phyloP scores from a whole-genome alignment of 2,329 filamentous ascomycete genomes.

The Trichoderma simmonsii region DNA sequence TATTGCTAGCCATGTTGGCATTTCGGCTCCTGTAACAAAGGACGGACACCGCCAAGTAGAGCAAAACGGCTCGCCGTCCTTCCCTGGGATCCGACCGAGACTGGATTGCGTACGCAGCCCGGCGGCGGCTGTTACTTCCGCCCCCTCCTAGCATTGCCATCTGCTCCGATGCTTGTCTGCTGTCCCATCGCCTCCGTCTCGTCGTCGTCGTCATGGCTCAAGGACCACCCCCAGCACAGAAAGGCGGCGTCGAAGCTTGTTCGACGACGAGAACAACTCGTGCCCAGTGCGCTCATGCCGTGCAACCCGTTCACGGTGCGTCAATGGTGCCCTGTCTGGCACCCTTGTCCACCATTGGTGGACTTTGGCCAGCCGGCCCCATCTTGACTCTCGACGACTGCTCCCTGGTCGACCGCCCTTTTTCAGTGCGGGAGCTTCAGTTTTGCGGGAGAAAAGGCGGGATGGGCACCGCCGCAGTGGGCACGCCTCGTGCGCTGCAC shows the following conservation, averaged over 20 bases:
- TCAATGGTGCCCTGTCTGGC: conserved; percentile 4
- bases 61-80: background rate
- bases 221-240: background rate
- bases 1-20: conserved; percentile 1
- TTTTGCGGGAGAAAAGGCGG: conserved; percentile 25
- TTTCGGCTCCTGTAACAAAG: conserved; percentile 7
- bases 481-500: conserved; percentile 16
- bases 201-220: background rate
- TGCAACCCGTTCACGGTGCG: conserved; percentile 18
- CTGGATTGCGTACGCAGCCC: background rate
- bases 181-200: background rate
- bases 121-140: background rate
- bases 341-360: conserved; percentile 9
- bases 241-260: conserved; percentile 13
- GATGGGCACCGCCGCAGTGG: conserved; percentile 16
- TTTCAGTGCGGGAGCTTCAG: conserved; percentile 18
- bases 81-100: background rate
- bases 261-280: background rate
- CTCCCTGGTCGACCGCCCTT: conserved; percentile 23
- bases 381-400: background rate
- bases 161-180: conserved; percentile 1
- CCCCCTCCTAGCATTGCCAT: background rate
- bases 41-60: conserved; percentile 7
- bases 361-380: conserved; percentile 2
- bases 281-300: conserved; percentile 16